Percentiles rank a stretch among this genome's conserved stretches.
phyloP scores from a whole-genome alignment of 83 land plant genomes.

The Thuja plicata region DNA sequence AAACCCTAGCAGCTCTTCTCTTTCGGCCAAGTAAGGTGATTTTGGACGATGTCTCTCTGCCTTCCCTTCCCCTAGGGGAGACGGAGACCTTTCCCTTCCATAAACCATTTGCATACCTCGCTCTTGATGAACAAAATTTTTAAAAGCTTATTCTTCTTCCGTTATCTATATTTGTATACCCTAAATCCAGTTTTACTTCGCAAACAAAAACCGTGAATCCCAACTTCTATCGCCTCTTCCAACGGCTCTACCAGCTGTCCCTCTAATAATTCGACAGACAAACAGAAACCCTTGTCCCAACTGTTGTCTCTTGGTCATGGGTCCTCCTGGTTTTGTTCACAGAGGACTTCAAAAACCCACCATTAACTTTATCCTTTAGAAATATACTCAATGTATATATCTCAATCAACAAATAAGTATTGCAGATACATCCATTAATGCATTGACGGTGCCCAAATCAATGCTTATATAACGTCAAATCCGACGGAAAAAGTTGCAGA shows the following conservation, averaged over 20 bases:
- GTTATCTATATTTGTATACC: neutral
- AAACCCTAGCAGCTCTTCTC: conserved; percentile 14
- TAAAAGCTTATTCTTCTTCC: neutral
- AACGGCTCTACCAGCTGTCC: conserved; percentile 1
- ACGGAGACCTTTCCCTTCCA: conserved; percentile 8
- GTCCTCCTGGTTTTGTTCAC: neutral
- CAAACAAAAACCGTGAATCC: neutral
- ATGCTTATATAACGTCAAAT: neutral
- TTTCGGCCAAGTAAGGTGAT: neutral
- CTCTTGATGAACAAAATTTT: neutral
- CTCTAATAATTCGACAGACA: neutral
- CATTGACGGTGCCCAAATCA: neutral
- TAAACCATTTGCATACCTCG: neutral
- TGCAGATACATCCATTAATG: neutral
- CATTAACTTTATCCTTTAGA: neutral
- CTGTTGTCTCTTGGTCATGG: conserved; percentile 1
- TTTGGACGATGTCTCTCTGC: conserved; percentile 10
- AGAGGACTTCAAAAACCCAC: neutral
- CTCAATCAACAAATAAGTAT: neutral
- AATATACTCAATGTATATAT: neutral
- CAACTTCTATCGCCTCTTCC: neutral
- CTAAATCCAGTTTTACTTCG: neutral
- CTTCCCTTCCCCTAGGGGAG: conserved; percentile 5
- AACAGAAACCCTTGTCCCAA: neutral
- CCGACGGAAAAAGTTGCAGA: neutral